Evolutionary conservation across 1,139 yeast species (phyloP), one percentile per base, ranked within the genome.

Genomic region (Scheffersomyces quercinus): DNA sequence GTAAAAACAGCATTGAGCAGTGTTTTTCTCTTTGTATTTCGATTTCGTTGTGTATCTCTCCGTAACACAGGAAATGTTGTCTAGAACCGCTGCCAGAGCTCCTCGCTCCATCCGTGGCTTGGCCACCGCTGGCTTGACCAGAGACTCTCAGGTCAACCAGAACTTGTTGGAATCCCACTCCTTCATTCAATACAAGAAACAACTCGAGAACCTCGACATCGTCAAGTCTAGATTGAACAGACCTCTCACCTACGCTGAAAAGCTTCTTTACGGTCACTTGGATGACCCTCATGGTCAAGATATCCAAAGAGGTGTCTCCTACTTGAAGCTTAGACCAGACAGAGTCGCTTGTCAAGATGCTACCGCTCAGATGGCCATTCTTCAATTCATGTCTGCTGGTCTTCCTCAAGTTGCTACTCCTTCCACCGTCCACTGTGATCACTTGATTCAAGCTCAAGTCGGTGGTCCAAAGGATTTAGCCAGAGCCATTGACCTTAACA

Each of bases 271-370:
- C 77, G 96, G 96, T 62, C 99, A 93, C 74, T 82, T 93, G 72
- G 97, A 89, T 68, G 85, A 93, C 64, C 98, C 98, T 57, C 95
- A 89, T 60, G 89, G 81, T 64, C 97, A 90, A 77, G 96, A 88
- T 51, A 90, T 91, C 60, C 88, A 86, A 76, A 88, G 98, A 75
- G 99, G 99, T 76, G 88, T 86, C 50, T 87, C 97, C 35, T 93
- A 93, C 79, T 81, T 93, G 75, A 91, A 93, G 76, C 84, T 93
- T 69, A 88, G 97, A 77, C 99, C 99, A 48, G 99, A 93, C 73
- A 88, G 99, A 77, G 98, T 93, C 60, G 98, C 99, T 49, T 91
- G 97, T 82, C 99, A 93, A 79, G 99, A 93, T 81, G 99, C 99
- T 58, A 91, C 98, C 53, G 99, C 99, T 57, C 99, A 93, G 78